These are phyloP conservation scores for Russula sp. DNA, from an alignment of 768 basidiomycete genomes.

Conservation along the genomic window DNA sequence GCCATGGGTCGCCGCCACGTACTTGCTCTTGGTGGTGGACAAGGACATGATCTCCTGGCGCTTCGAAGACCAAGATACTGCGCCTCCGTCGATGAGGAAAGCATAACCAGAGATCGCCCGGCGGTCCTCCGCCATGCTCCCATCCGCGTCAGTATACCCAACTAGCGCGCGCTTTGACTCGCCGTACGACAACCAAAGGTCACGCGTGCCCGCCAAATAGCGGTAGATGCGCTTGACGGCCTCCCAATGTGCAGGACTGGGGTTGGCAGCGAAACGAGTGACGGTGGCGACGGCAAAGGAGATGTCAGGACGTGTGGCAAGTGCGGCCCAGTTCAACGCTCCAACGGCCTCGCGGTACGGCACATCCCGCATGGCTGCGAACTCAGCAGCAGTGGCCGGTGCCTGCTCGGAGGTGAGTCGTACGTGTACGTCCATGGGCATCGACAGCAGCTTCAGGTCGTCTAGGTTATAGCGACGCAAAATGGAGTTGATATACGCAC, in stretches of 20 bases:
- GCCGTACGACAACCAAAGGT: not conserved
- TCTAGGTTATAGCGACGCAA: no score
- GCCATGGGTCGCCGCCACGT: not conserved
- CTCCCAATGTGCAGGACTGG: not conserved
- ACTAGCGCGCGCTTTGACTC: not conserved
- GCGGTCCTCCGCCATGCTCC: not conserved
- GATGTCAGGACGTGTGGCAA: not conserved
- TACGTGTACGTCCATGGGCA: constrained; percentile 30
- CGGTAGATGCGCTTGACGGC: not conserved
- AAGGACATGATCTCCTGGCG: not conserved
- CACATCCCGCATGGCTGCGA: constrained; percentile 6
- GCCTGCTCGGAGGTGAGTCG: not conserved
- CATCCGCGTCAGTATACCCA: not conserved
- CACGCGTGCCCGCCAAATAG: not conserved
- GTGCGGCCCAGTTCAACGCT: constrained; percentile 28
- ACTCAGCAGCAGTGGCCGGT: not conserved
- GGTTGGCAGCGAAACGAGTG: not conserved
- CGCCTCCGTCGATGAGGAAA: not conserved
- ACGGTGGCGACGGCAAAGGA: not conserved
- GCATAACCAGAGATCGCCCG: not conserved
- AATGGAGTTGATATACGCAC: constrained; percentile 24
- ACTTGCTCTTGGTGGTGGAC: not conserved
- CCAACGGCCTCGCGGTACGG: constrained; percentile 27
- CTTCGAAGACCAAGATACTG: not conserved
- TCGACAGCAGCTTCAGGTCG: constrained; percentile 31